phyloP scores from a whole-genome alignment of 2,329 filamentous ascomycete species.

The Arachnomyces sp. region DNA sequence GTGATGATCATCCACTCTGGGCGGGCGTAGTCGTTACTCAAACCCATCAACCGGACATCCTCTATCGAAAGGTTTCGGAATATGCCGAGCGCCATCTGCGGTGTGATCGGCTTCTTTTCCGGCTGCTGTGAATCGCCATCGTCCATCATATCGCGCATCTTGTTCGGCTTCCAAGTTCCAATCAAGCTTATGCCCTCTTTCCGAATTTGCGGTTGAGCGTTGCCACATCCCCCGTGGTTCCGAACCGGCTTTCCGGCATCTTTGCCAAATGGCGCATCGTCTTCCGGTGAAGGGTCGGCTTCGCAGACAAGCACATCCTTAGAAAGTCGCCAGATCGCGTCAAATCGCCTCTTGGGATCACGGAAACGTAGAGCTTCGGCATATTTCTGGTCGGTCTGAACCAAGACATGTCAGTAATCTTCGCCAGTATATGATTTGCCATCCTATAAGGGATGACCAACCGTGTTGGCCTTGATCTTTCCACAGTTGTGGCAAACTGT shows the following conservation, averaged over 20 bases:
- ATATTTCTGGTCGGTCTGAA: constrained; percentile 77
- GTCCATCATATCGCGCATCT: constrained; percentile 66
- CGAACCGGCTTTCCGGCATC: constrained; percentile 48
- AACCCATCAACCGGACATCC: constrained; percentile 77
- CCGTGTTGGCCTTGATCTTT: constrained; percentile 94
- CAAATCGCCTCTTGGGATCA: constrained; percentile 91
- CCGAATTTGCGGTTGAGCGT: constrained; percentile 78
- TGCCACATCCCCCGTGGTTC: constrained; percentile 86
- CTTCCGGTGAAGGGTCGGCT: constrained; percentile 61
- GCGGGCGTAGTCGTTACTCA: constrained; percentile 90
- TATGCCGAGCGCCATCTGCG: constrained; percentile 76
- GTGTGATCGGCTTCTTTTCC: constrained; percentile 75
- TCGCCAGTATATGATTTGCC: constrained; percentile 45
- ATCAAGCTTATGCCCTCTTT: constrained; percentile 79
- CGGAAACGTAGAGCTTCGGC: constrained; percentile 71
- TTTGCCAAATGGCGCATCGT: constrained; percentile 62
- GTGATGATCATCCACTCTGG: constrained; percentile 98
- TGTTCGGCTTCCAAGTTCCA: constrained; percentile 63
- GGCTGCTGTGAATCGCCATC: constrained; percentile 53
- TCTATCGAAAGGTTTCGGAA: constrained; percentile 76
- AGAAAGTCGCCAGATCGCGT: constrained; percentile 83
- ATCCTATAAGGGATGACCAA: constrained; percentile 66
- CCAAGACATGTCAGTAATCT: constrained; percentile 38
- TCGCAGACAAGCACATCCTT: constrained; percentile 83
- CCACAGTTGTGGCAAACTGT: constrained; percentile 99